Percentiles rank a stretch among this genome's conserved stretches.
phyloP scores from a whole-genome alignment of 2,329 filamentous ascomycete species.

The Zymoseptoria tritici region DNA sequence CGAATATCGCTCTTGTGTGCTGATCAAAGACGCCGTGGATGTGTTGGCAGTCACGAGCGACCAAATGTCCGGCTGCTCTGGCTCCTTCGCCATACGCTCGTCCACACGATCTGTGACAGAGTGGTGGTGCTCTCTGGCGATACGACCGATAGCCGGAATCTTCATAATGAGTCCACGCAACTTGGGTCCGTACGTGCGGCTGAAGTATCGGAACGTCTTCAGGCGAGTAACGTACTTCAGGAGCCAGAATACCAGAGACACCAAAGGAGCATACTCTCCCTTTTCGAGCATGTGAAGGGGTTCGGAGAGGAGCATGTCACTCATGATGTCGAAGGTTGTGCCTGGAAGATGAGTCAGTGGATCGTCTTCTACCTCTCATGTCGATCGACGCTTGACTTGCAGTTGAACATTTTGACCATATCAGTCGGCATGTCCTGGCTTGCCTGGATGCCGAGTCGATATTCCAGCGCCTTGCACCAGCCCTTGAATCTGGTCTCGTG shows the following conservation, averaged over 20 bases:
- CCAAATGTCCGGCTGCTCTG: conserved; percentile 23
- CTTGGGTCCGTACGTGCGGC: conserved; percentile 5
- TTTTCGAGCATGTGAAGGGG: conserved; percentile 20
- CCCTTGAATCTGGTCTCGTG: conserved; percentile 21
- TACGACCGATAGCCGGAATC: conserved; percentile 8
- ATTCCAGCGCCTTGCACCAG: conserved; percentile 15
- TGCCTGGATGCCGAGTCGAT: conserved; percentile 12
- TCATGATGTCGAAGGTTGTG: conserved; percentile 24
- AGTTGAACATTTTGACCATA: conserved; percentile 24
- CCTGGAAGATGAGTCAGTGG: conserved; percentile 9
- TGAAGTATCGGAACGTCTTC: conserved; percentile 8
- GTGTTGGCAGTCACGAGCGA: conserved; percentile 18
- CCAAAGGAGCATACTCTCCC: conserved; percentile 16
- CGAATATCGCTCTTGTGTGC: conserved; percentile 26
- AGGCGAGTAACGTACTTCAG: conserved; percentile 11
- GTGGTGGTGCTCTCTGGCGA: conserved; percentile 3
- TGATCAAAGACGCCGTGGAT: conserved; percentile 11
- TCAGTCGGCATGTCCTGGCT: conserved; percentile 11
- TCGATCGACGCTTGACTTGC: conserved; percentile 11
- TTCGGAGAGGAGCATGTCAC: conserved; percentile 22
- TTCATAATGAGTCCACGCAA: conserved; percentile 1
- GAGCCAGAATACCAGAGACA: conserved; percentile 17
- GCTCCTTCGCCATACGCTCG: conserved; percentile 19
- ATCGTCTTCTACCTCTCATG: conserved; percentile 4
- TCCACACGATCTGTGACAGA: conserved; percentile 16